phyloP scores from a whole-genome alignment of 2,329 filamentous ascomycete genomes.

The Epichloe glyceriae region DNA sequence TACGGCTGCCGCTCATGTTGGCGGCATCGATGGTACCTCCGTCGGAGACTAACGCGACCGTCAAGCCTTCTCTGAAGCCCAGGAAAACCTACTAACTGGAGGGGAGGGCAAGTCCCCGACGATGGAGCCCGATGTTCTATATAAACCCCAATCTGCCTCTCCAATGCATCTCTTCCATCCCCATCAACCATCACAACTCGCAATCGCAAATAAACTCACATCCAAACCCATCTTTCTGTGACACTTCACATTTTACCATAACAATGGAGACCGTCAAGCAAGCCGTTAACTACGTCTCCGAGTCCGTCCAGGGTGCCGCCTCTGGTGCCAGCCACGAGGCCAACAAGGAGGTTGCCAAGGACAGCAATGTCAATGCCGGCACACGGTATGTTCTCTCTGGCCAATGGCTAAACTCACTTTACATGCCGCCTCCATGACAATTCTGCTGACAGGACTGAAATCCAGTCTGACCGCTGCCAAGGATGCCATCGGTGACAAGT shows the following conservation, averaged over 20 bases:
- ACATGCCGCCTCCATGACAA: background rate
- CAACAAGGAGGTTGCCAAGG: constrained; percentile 60
- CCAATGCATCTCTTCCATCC: background rate
- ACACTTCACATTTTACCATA: constrained; percentile 8
- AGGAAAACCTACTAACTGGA: no score
- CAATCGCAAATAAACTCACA: constrained; percentile 5
- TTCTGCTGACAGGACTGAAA: background rate
- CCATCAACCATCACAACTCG: constrained; percentile 8
- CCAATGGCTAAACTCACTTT: background rate
- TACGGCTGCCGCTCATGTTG: background rate
- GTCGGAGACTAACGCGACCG: no score
- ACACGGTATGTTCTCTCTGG: constrained; percentile 34
- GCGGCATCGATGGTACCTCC: background rate
- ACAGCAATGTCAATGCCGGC: constrained; percentile 35
- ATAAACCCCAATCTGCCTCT: background rate
- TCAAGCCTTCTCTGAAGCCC: no score
- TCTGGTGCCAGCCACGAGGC: constrained; percentile 51
- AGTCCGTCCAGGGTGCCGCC: constrained; percentile 46
- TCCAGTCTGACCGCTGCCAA: constrained; percentile 31
- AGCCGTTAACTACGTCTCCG: constrained; percentile 56
- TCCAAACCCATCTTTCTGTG: constrained; percentile 1
- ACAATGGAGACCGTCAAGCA: constrained; percentile 43
- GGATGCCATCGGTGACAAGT: constrained; percentile 36
- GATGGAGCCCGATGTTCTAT: background rate
- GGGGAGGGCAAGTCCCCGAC: background rate